Percentiles rank a stretch among this genome's conserved stretches.
Conservation (phyloP, 1,284 basidiomycete genomes). For the Leucocoprinus gongylophorus region DNA sequence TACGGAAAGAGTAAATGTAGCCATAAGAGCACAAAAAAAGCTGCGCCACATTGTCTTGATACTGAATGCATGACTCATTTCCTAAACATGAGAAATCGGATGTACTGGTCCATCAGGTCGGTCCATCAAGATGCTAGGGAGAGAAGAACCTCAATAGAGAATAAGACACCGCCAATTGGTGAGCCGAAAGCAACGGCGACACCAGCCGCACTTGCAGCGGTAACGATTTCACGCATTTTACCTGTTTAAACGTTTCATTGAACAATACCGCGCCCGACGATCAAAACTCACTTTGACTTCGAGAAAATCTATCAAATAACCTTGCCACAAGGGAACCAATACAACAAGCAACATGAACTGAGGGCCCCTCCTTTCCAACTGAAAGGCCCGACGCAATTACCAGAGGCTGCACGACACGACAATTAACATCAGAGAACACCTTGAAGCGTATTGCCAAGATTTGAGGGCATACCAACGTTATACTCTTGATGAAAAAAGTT, state of each 20-base stretch:
- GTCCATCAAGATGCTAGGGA: background rate
- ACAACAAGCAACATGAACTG: conserved; percentile 95
- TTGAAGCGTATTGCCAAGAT: background rate
- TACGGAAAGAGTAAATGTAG: conserved; percentile 92
- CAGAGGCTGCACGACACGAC: conserved; percentile 58
- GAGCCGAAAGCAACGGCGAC: conserved; percentile 98
- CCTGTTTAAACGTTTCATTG: conserved; percentile 41
- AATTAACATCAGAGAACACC: background rate
- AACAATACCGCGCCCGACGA: background rate
- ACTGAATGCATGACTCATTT: conserved; percentile 97
- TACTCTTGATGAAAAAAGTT: conserved; percentile 87
- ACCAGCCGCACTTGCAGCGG: conserved; percentile 93
- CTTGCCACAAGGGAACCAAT: conserved; percentile 86
- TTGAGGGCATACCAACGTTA: conserved; percentile 61
- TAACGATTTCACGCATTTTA: conserved; percentile 93
- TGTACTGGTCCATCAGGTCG: conserved; percentile 2
- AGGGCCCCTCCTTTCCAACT: conserved; percentile 98
- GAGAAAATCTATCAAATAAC: conserved; percentile 75
- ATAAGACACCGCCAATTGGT: conserved; percentile 95
- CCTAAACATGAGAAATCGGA: conserved; percentile 40
- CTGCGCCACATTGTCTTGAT: conserved; percentile 98
- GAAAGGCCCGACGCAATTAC: conserved; percentile 98
- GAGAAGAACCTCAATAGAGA: conserved; percentile 67
- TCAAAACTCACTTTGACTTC: conserved; percentile 70
- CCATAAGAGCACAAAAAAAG: conserved; percentile 95